Base-by-base conservation (phyloP, 768 basidiomycete genomes). In the Boletus patriciae region DNA sequence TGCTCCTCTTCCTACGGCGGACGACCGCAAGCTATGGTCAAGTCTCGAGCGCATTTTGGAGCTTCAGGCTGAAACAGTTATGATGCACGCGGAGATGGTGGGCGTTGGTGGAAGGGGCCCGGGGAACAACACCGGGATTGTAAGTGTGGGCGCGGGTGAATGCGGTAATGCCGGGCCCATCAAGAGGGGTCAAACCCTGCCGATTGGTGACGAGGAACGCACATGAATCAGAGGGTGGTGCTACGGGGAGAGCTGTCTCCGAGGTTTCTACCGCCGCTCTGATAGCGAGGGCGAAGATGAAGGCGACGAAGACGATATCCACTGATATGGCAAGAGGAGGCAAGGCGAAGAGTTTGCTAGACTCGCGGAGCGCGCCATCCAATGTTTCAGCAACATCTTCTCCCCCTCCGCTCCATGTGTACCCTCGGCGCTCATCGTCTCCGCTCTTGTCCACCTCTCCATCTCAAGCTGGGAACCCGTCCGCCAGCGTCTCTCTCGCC, bases 11-110 rank as follows among this genome's bases (percentile, higher is more conserved):
- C 59, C 51, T 52, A 46, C 49, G 0, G 50, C 49, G 18, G 73
- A 72, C 46, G 78, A 79, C 59, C 81, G 80, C 49, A 82, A 80
- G 51, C 68, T 88, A 47, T 92, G 90, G 90, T 65, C 79, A 0
- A 84, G 86, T 58, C 78, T 92, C 16, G 82, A 83, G 19, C 79
- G 78, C 44, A 85, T 92, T n/a, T 69, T 89, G 59, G 85, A 85
- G 37, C 70, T 92, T 31, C 88, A 92, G 68, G 83, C 80, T 52
- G 83, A 88, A 60, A 83, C 91, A 34, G 84, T 89, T 7, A 76
- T 74, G 60, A 83, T 88, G 80, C 90, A 91, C 66, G 71, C 85
- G 11, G 83, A 86, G 23, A 88, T 92, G 87, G 90, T 92, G 68
- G 80, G 80, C 40, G 78, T 87, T 1, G 61, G 72, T 55, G 54